Base-by-base conservation (phyloP, 192 early-diverging fungal genomes). In the Pilaira anomala region DNA sequence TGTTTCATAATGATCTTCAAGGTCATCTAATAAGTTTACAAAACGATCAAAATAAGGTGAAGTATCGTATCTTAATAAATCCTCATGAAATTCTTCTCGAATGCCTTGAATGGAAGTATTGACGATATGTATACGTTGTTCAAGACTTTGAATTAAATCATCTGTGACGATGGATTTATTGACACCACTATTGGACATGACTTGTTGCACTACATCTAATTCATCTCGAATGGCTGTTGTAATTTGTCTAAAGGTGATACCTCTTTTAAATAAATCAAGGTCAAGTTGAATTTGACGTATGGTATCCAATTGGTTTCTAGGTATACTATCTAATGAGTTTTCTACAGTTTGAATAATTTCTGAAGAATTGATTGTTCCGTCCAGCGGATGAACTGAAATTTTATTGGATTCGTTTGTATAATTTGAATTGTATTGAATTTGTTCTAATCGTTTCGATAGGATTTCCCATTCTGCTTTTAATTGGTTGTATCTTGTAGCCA, bases 121-220 rank as follows among this genome's bases (percentile, higher is more conserved):
- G 14, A 66, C 64, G 8, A 61, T 60, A 28, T 48, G 52, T 21
- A 66, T 63, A 16, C 63, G 39, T 30, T 60, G 63, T 56, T 71
- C 63, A 8, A 71, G 21, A 25, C 57, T 46, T 24, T 65, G 56
- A 29, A 71, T 61, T 19, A 55, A 41, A 24, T 62, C 30, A 19
- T 68, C 60, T 2, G 60, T 62, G 5, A 63, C 64, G 44, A 28
- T 48, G 6, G 45, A 50, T 8, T 26, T 28, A 4, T 58, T 40
- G 29, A 33, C 29, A 14, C 59, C 55, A 22, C 54, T 65, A 33
- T 71, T 48, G 8, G 52, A 56, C 69, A 71, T 71, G 11, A 53
- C 13, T 39, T 57, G 55, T n/a, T 66, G 69, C 18, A 71, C 50
- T 5, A 60, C 49, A 39, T 66, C 69, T 18, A 71, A 48, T 42